These are phyloP conservation scores for Ceratobasidium sp. DNA, from an alignment of 1,284 basidiomycete genomes.

Conservation along the genomic window DNA sequence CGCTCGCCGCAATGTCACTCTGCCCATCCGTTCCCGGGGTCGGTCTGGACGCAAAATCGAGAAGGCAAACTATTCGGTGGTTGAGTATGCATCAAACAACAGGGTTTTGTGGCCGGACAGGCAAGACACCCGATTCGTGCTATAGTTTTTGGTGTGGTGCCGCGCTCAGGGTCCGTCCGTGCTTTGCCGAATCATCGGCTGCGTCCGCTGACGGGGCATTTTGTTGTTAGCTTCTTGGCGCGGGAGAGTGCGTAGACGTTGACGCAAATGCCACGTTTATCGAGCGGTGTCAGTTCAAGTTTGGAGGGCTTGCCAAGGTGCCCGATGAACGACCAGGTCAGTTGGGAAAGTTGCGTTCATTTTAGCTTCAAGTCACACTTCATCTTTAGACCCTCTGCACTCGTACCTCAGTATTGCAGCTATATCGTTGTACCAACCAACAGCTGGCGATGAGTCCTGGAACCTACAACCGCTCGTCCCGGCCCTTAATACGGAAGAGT, in stretches of 20 bases:
- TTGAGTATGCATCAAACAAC: slow-evolving; percentile 80
- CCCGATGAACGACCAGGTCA: slow-evolving; percentile 81
- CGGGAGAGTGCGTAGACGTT: slow-evolving; percentile 67
- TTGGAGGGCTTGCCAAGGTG: slow-evolving; percentile 86
- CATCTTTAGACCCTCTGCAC: slow-evolving; percentile 81
- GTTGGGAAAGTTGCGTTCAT: slow-evolving; percentile 48
- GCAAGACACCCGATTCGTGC: slow-evolving; percentile 89
- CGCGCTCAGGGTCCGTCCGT: slow-evolving; percentile 70
- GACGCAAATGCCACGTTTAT: slow-evolving; percentile 72
- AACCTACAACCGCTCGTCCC: slow-evolving; percentile 71
- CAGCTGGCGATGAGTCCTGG: slow-evolving; percentile 62
- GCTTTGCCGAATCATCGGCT: too few species aligned
- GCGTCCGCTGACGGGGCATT: slow-evolving; percentile 3
- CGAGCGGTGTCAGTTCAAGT: slow-evolving; percentile 80
- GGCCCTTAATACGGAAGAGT: slow-evolving; percentile 73
- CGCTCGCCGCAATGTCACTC: slow-evolving; percentile 77
- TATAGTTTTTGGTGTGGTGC: slow-evolving; percentile 96
- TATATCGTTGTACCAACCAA: slow-evolving; percentile 72
- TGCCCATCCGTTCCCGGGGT: slow-evolving; percentile 51
- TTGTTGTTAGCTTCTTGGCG: slow-evolving; percentile 71
- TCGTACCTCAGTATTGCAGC: slow-evolving; percentile 90
- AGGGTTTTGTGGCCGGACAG: slow-evolving; percentile 88
- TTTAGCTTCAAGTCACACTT: slow-evolving; percentile 27
- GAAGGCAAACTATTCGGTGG: slow-evolving; percentile 76
- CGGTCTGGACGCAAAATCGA: slow-evolving; percentile 62